phyloP scores from a whole-genome alignment of 495 filamentous ascomycete species.

The Lepidopterella palustris region DNA sequence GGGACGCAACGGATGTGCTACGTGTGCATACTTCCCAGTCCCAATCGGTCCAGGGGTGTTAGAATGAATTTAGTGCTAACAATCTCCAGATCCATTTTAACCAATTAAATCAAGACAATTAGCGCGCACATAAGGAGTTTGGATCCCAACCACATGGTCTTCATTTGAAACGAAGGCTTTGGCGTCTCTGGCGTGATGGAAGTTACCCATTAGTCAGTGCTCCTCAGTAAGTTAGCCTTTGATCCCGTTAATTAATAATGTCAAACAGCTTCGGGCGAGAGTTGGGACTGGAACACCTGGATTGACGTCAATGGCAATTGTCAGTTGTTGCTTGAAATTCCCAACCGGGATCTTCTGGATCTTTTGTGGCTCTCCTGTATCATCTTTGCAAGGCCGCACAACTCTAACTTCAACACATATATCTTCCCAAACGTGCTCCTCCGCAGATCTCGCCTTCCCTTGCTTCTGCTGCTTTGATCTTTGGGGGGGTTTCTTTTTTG shows the following conservation, averaged over 20 bases:
- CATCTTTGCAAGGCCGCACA: neutral
- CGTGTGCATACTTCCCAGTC: conserved; percentile 10
- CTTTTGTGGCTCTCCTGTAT: neutral
- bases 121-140: conserved; percentile 58
- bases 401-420: neutral
- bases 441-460: neutral
- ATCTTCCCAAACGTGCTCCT: neutral
- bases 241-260: too few species aligned
- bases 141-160: conserved; percentile 61
- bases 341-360: neutral
- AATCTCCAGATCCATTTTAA: conserved; percentile 44
- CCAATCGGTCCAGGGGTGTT: neutral
- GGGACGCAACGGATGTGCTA: conserved; percentile 56
- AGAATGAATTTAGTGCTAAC: neutral
- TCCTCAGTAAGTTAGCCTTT: too few species aligned
- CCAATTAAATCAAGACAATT: conserved; percentile 54
- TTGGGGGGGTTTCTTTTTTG: neutral
- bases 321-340: neutral
- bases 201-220: conserved; percentile 7
- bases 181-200: conserved; percentile 21
- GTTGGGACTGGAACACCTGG: conserved; percentile 17
- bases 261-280: conserved; percentile 10
- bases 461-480: neutral
- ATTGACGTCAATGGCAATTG: neutral
- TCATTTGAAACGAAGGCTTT: conserved; percentile 56